phyloP scores from a whole-genome alignment of 176 grass and related monocot genomes.

The Triticum timopheevii region DNA sequence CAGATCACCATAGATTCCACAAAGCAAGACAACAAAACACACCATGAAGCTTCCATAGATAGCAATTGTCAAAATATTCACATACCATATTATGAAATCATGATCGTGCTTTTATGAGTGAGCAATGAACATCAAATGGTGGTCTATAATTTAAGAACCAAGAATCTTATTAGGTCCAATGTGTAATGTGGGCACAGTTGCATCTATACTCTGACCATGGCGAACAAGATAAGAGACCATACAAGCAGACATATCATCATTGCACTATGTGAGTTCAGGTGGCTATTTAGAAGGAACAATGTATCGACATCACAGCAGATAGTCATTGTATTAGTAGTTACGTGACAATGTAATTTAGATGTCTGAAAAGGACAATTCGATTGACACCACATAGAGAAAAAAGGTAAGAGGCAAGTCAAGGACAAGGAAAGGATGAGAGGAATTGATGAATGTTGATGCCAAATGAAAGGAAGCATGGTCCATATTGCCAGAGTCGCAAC shows the following conservation, averaged over 20 bases:
- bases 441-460: neutral
- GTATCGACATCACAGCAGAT: neutral
- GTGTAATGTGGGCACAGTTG: neutral
- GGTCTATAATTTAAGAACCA: neutral
- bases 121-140: neutral
- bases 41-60: neutral
- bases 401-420: neutral
- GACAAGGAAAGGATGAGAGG: neutral
- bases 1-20: neutral
- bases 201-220: neutral
- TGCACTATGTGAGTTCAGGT: neutral
- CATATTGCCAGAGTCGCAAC: neutral
- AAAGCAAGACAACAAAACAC: neutral
- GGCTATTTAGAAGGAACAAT: neutral
- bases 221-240: neutral
- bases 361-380: neutral
- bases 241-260: neutral
- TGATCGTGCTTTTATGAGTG: neutral
- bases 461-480: constrained; percentile 18
- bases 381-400: neutral
- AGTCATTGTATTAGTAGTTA: constrained; percentile 16
- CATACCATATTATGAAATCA: constrained; percentile 6
- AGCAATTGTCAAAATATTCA: neutral
- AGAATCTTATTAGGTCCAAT: neutral
- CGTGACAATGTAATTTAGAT: neutral